Conservation (phyloP, 176 grass and related monocot genomes). For the Bolboschoenus planiculmis region DNA sequence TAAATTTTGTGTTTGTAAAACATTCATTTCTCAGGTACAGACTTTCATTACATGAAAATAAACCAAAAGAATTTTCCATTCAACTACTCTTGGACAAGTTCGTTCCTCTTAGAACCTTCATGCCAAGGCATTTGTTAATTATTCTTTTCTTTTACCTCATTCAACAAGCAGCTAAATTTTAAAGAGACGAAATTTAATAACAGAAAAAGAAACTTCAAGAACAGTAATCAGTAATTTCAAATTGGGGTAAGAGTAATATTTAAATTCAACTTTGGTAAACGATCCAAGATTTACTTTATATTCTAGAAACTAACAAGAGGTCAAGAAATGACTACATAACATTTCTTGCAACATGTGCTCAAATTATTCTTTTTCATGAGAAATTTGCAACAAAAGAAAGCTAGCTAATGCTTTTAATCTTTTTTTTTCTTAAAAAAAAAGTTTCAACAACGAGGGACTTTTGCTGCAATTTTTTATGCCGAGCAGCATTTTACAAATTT, state of each 20-base stretch:
- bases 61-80: background rate
- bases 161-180: background rate
- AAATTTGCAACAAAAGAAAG: background rate
- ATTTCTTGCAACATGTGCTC: background rate
- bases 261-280: background rate
- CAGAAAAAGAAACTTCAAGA: too few species aligned
- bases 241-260: background rate
- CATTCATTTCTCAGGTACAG: too few species aligned
- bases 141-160: background rate
- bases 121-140: background rate
- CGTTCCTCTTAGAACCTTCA: background rate
- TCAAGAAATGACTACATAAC: background rate
- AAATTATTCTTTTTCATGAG: background rate
- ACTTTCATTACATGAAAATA: background rate
- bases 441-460: background rate
- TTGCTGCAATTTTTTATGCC: background rate
- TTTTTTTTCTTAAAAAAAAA: too few species aligned
- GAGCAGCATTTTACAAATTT: background rate
- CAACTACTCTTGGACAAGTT: background rate
- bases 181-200: background rate
- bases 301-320: background rate
- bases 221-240: background rate
- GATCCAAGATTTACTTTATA: too few species aligned
- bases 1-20: background rate
- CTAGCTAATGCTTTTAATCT: background rate